A percentile compares a stretch with the other conserved stretches of the same genome.
phyloP scores from a whole-genome alignment of 192 early-diverging fungal species.

The Coemansia sp. region DNA sequence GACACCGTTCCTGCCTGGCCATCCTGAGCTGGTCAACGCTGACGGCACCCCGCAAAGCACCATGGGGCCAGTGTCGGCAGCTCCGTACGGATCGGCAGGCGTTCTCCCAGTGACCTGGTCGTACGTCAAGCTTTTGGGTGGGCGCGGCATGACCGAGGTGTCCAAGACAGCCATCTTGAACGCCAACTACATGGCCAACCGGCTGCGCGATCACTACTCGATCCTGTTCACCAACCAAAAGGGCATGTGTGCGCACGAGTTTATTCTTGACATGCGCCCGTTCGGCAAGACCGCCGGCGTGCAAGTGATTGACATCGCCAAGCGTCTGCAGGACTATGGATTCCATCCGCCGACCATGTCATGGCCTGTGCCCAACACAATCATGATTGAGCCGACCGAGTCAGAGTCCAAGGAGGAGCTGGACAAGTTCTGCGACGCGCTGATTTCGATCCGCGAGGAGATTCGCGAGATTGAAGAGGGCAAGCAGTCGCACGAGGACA shows the following conservation, averaged over 20 bases:
- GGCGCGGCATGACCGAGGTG: slow-evolving; percentile 81
- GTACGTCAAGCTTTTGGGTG: slow-evolving; percentile 98
- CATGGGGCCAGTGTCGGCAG: slow-evolving; percentile 93
- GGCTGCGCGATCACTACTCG: slow-evolving; percentile 88
- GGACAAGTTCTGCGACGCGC: slow-evolving; percentile 97
- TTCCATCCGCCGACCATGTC: slow-evolving; percentile 99
- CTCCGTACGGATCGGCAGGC: slow-evolving; percentile 92
- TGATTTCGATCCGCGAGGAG: slow-evolving; percentile 94
- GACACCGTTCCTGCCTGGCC: slow-evolving; percentile 88
- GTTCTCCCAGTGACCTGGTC: slow-evolving; percentile 99
- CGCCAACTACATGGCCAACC: slow-evolving; percentile 97
- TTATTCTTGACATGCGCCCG: slow-evolving; percentile 95
- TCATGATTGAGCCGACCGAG: slow-evolving; percentile 99
- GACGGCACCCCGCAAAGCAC: slow-evolving; percentile 63
- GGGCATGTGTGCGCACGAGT: slow-evolving; percentile 98
- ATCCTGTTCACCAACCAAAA: slow-evolving; percentile 90
- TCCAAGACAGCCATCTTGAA: slow-evolving; percentile 92
- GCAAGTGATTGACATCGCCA: slow-evolving; percentile 96
- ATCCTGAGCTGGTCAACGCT: slow-evolving; percentile 75
- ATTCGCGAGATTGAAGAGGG: slow-evolving; percentile 87
- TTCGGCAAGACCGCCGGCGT: slow-evolving; percentile 76
- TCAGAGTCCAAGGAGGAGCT: slow-evolving; percentile 91
- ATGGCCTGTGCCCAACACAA: slow-evolving; percentile 97
- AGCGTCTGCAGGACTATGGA: slow-evolving; percentile 97
- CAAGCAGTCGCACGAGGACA: slow-evolving; percentile 78